Evolutionary conservation across 1,139 yeast species (phyloP).

Genomic region (Saccharomyces hybrid): DNA sequence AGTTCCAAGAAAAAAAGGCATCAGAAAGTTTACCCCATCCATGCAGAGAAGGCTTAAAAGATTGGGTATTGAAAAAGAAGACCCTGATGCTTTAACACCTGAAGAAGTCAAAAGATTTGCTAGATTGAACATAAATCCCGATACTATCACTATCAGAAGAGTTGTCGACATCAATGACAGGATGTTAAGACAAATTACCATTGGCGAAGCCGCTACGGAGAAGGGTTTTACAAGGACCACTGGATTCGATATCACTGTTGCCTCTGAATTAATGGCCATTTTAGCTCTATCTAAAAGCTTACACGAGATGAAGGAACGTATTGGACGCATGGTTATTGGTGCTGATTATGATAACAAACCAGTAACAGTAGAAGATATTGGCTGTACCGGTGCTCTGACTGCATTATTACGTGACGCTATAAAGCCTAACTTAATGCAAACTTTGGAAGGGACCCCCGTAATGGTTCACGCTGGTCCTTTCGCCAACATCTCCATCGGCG

Average conservation of each 20-base stretch:
- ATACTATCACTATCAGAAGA: conserved; percentile 63
- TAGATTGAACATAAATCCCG: conserved; percentile 62
- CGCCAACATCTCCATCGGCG: conserved; percentile 80
- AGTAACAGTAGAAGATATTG: conserved; percentile 69
- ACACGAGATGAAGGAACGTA: conserved; percentile 59
- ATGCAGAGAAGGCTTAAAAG: conserved; percentile 57
- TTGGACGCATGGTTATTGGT: conserved; percentile 66
- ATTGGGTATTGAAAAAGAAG: conserved; percentile 55
- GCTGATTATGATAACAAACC: conserved; percentile 55
- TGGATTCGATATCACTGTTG: conserved; percentile 78
- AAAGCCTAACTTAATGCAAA: conserved; percentile 79
- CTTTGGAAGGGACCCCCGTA: conserved; percentile 78
- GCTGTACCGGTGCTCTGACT: conserved; percentile 74
- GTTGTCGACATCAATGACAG: conserved; percentile 79
- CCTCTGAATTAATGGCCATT: conserved; percentile 77
- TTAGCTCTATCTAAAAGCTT: conserved; percentile 62
- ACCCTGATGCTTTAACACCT: conserved; percentile 61
- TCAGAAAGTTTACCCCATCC: conserved; percentile 54
- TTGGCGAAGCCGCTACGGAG: conserved; percentile 74
- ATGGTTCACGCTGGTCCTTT: conserved; percentile 83
- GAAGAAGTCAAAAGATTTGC: conserved; percentile 59
- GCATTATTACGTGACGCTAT: conserved; percentile 75
- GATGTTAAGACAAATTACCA: conserved; percentile 63
- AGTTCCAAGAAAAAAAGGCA: conserved; percentile 63
- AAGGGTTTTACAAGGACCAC: conserved; percentile 63